A percentile compares a stretch with the other conserved stretches of the same genome.
Evolutionary conservation across 2,329 filamentous ascomycete genomes (phyloP).

Genomic region (Alternaria tenuissima): DNA sequence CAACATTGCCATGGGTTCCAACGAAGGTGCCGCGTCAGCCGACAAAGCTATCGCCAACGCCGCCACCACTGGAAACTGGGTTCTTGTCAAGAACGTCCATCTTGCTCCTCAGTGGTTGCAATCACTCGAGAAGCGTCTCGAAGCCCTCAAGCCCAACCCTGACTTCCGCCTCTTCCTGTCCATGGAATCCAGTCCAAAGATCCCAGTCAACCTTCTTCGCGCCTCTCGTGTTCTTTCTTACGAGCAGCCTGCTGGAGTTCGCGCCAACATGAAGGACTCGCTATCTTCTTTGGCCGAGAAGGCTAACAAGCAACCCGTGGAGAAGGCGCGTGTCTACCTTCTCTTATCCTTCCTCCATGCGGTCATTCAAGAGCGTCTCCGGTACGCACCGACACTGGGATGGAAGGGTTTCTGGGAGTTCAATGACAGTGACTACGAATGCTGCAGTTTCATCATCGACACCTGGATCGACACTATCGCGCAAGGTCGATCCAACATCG

Average conservation of each 20-base stretch:
- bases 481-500: constrained; percentile 87
- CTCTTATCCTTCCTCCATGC: constrained; percentile 94
- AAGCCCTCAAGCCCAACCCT: constrained; percentile 89
- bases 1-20: constrained; percentile 99
- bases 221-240: constrained; percentile 96
- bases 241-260: constrained; percentile 94
- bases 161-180: constrained; percentile 96
- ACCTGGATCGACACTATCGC: constrained; percentile 88
- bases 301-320: constrained; percentile 82
- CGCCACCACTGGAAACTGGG: constrained; percentile 91
- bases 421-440: constrained; percentile 99
- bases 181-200: constrained; percentile 97
- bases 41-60: constrained; percentile 96
- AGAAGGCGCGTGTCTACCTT: constrained; percentile 88
- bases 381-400: constrained; percentile 90
- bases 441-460: constrained; percentile 93
- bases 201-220: constrained; percentile 92
- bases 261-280: constrained; percentile 98
- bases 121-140: constrained; percentile 95
- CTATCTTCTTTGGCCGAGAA: constrained; percentile 81
- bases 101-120: constrained; percentile 95
- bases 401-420: constrained; percentile 99
- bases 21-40: constrained; percentile 88
- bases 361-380: constrained; percentile 90
- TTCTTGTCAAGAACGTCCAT: constrained; percentile 98